A percentile compares a stretch with the other conserved stretches of the same genome.
These are phyloP conservation scores for Oryza punctata DNA, from an alignment of 176 grass and related monocot species.

Conservation along the genomic window DNA sequence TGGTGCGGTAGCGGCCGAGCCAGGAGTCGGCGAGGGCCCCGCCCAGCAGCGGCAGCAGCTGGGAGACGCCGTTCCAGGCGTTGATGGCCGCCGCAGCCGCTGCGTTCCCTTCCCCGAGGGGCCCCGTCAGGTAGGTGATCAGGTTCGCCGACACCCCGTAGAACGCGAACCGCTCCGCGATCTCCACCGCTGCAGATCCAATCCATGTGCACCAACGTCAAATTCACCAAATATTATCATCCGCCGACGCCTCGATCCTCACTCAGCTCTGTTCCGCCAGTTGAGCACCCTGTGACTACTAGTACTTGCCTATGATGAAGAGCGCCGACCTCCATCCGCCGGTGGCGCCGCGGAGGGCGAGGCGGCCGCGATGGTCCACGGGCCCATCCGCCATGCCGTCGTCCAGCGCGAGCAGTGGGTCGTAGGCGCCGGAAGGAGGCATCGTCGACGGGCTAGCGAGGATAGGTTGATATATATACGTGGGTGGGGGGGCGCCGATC, in stretches of 20 bases:
- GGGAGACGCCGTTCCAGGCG: conserved; percentile 53
- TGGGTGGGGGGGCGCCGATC: too few relatives aligned
- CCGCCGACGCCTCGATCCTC: too few relatives aligned
- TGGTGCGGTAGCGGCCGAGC: conserved; percentile 51
- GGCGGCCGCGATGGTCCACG: conserved; percentile 56
- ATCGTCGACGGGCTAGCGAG: conserved; percentile 24
- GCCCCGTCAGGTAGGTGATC: conserved; percentile 60
- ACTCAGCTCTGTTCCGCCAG: neutral
- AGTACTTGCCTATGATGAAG: conserved; percentile 73
- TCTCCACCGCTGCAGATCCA: conserved; percentile 55
- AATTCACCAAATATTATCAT: too few relatives aligned
- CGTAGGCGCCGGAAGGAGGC: conserved; percentile 18
- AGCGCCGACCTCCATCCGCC: conserved; percentile 55
- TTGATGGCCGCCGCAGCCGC: conserved; percentile 49
- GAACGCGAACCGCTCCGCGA: conserved; percentile 52
- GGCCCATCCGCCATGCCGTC: conserved; percentile 8
- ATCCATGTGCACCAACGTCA: too few relatives aligned
- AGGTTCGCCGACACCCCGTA: conserved; percentile 52
- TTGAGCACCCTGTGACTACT: neutral
- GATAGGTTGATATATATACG: neutral
- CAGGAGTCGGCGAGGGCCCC: conserved; percentile 47
- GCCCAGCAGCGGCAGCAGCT: conserved; percentile 55
- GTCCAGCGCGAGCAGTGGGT: conserved; percentile 35
- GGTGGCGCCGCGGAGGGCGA: conserved; percentile 44
- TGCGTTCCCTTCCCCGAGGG: conserved; percentile 45